Evolutionary conservation across 176 grass and related monocot genomes (phyloP).

Genomic region (Rhynchospora pubera): DNA sequence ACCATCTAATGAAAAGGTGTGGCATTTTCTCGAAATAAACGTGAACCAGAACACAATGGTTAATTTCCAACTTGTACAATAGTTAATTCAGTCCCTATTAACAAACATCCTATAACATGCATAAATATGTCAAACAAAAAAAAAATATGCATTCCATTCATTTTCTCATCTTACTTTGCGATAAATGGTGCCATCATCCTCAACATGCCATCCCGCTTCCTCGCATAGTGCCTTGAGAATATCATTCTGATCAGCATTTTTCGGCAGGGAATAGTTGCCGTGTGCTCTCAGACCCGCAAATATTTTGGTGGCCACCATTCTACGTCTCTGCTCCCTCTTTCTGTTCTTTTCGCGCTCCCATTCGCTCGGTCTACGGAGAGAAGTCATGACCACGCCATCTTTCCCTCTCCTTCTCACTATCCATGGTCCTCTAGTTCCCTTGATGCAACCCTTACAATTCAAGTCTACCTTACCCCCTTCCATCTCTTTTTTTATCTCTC

Average conservation of each 20-base stretch:
- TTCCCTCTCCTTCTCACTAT: slow-evolving; percentile 40
- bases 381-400: slow-evolving; percentile 37
- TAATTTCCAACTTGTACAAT: neutral
- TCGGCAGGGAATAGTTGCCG: slow-evolving; percentile 60
- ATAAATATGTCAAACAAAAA: neutral
- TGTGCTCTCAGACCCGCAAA: slow-evolving; percentile 55
- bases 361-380: slow-evolving; percentile 53
- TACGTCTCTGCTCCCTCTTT: slow-evolving; percentile 51
- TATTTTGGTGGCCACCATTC: slow-evolving; percentile 54
- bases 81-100: too few relatives aligned
- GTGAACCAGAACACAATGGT: neutral
- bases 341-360: slow-evolving; percentile 83
- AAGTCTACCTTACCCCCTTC: slow-evolving; percentile 20
- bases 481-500: neutral
- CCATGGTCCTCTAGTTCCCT: slow-evolving; percentile 66
- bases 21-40: neutral
- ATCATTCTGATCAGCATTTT: slow-evolving; percentile 90
- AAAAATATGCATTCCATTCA: neutral
- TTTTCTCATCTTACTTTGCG: slow-evolving; percentile 31
- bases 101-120: neutral
- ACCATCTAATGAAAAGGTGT: neutral
- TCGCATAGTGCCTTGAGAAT: slow-evolving; percentile 69
- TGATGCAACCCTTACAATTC: slow-evolving; percentile 53
- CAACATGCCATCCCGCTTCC: slow-evolving; percentile 71
- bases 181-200: slow-evolving; percentile 64